Conservation (phyloP, 2,329 filamentous ascomycete species). For the Nigrograna mackinnonii region DNA sequence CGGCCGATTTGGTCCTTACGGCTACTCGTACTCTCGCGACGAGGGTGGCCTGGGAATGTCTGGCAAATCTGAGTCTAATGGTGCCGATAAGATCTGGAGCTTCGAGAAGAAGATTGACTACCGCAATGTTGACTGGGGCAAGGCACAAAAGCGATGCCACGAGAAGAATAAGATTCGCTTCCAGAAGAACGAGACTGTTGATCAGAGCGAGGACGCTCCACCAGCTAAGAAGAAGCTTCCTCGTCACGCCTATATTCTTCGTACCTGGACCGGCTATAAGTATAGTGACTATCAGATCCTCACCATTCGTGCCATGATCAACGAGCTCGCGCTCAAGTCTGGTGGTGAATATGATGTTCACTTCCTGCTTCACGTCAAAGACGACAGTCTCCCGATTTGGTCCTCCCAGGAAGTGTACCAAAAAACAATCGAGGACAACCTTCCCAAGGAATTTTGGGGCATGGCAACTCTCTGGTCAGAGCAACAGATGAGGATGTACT, state of each 20-base stretch:
- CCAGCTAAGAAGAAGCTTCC: conserved; percentile 47
- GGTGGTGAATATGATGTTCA: conserved; percentile 88
- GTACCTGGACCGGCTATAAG: conserved; percentile 80
- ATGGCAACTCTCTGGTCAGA: conserved; percentile 93
- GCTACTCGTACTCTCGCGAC: conserved; percentile 52
- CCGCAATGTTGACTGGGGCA: conserved; percentile 52
- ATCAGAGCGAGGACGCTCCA: conserved; percentile 23
- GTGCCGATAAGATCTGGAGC: conserved; percentile 45
- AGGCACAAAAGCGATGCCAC: conserved; percentile 51
- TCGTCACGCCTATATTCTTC: conserved; percentile 81
- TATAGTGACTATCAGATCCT: conserved; percentile 81
- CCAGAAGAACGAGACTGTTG: conserved; percentile 34
- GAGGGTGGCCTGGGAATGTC: conserved; percentile 54
- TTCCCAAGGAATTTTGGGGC: conserved; percentile 84
- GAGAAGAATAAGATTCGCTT: conserved; percentile 55
- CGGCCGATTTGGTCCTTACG: conserved; percentile 54
- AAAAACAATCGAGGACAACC: conserved; percentile 66
- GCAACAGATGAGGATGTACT: conserved; percentile 87
- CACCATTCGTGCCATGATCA: conserved; percentile 80
- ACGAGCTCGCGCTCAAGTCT: conserved; percentile 77
- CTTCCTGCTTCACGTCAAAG: conserved; percentile 82
- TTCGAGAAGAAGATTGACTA: conserved; percentile 58
- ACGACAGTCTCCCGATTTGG: conserved; percentile 76
- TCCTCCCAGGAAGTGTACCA: conserved; percentile 71
- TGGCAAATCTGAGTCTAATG: conserved; percentile 47